Conservation (phyloP, 805 yeast genomes). For the Kazachstania viticola region DNA sequence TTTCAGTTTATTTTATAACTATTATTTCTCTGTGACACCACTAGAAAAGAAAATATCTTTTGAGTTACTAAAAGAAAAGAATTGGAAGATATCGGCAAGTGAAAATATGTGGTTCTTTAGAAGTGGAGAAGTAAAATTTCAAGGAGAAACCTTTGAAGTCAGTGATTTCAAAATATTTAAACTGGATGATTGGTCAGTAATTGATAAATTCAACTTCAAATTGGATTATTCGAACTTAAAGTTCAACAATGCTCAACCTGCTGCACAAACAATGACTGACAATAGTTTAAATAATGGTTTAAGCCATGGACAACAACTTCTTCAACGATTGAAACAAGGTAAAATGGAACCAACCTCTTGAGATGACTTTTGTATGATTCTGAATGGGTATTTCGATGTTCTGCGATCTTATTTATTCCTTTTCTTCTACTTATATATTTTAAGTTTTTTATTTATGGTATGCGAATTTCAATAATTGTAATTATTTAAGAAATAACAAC, state of each 20-base stretch:
- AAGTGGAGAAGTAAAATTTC: constrained; percentile 28
- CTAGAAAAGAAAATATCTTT: constrained; percentile 31
- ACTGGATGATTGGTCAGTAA: constrained; percentile 33
- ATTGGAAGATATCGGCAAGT: constrained; percentile 29
- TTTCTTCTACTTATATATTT: not conserved
- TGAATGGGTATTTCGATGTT: too few relatives aligned
- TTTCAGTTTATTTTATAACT: constrained; percentile 34
- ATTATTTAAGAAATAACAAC: not conserved
- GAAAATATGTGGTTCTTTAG: constrained; percentile 31
- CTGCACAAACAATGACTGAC: not conserved
- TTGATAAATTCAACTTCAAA: constrained; percentile 31
- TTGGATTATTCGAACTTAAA: constrained; percentile 26
- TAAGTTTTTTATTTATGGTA: too few relatives aligned
- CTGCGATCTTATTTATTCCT: not conserved
- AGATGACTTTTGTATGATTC: too few relatives aligned
- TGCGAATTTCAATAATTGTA: not conserved
- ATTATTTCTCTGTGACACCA: constrained; percentile 33
- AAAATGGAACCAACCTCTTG: constrained; percentile 2
- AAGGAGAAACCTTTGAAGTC: constrained; percentile 31
- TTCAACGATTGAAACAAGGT: constrained; percentile 22
- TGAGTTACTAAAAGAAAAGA: constrained; percentile 24
- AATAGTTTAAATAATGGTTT: constrained; percentile 1
- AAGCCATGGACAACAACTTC: constrained; percentile 21
- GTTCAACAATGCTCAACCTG: not conserved
- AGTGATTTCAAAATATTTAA: constrained; percentile 36